These are phyloP conservation scores for Kernera saxatilis DNA, from an alignment of 345 rosid species.

Conservation along the genomic window DNA sequence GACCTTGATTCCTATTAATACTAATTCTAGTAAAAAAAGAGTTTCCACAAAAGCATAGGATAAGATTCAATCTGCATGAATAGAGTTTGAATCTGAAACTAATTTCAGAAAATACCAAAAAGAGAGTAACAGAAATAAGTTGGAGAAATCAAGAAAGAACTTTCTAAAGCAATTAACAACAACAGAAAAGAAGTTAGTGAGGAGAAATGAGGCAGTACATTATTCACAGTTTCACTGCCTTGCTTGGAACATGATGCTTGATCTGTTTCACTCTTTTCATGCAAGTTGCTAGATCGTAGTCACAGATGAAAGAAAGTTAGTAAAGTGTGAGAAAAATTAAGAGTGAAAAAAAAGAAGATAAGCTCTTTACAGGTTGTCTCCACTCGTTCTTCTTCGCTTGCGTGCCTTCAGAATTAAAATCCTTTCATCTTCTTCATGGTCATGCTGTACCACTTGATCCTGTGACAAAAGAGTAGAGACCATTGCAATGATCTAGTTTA, in stretches of 20 bases:
- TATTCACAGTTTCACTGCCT: background rate
- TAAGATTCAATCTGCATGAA: background rate
- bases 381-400: slow-evolving; percentile 43
- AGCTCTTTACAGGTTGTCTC: slow-evolving; percentile 38
- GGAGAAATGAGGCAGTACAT: slow-evolving; percentile 2
- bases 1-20: background rate
- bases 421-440: slow-evolving; percentile 28
- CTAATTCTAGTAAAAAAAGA: background rate
- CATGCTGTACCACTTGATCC: slow-evolving; percentile 38
- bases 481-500: background rate
- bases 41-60: background rate
- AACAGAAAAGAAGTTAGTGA: background rate
- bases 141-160: background rate
- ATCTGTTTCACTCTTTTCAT: slow-evolving; percentile 9
- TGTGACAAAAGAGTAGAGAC: slow-evolving; percentile 22
- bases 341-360: background rate
- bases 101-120: background rate
- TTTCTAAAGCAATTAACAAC: background rate
- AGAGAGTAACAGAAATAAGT: background rate
- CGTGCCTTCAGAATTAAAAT: slow-evolving; percentile 28
- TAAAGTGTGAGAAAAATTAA: background rate
- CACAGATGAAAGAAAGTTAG: slow-evolving; percentile 3
- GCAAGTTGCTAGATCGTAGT: slow-evolving; percentile 10
- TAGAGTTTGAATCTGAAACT: background rate
- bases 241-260: slow-evolving; percentile 24